phyloP scores from a whole-genome alignment of 305 asterid genomes.

The Plantago coronopus region DNA sequence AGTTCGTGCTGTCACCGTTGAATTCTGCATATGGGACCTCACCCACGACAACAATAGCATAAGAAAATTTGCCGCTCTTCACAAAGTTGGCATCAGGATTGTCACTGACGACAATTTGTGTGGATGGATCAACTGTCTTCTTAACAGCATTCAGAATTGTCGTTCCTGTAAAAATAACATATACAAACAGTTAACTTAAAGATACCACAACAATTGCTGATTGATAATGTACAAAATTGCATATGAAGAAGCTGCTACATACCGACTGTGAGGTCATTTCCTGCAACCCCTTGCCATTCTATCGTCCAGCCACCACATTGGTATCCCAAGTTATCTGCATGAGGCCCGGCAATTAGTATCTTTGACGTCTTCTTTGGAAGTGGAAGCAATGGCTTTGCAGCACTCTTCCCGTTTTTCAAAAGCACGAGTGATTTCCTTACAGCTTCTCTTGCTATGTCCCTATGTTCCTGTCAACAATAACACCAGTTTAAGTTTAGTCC shows the following conservation, averaged over 20 bases:
- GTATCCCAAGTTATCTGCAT: constrained; percentile 53
- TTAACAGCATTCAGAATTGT: constrained; percentile 42
- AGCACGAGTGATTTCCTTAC: constrained; percentile 60
- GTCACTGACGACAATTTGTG: constrained; percentile 37
- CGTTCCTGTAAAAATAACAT: constrained; percentile 40
- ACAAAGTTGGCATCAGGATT: constrained; percentile 37
- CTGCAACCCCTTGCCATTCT: constrained; percentile 54
- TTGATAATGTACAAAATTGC: background rate
- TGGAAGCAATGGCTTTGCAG: constrained; percentile 37
- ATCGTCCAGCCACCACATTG: constrained; percentile 68
- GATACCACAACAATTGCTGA: background rate
- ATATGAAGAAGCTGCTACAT: constrained; percentile 10
- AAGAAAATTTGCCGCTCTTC: constrained; percentile 34
- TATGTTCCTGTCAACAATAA: constrained; percentile 38
- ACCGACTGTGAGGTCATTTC: constrained; percentile 49
- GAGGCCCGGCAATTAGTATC: constrained; percentile 51
- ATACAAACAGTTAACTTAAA: background rate
- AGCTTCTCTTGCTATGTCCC: constrained; percentile 52
- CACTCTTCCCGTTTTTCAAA: constrained; percentile 42
- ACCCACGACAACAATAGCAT: constrained; percentile 53
- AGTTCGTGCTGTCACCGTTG: constrained; percentile 43
- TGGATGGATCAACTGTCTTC: constrained; percentile 46
- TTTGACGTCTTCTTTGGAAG: constrained; percentile 39
- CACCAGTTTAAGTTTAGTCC: background rate
- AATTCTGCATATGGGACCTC: constrained; percentile 49